Evolutionary conservation across 331 rosid genomes (phyloP).

Genomic region (Dryas integrifolia): DNA sequence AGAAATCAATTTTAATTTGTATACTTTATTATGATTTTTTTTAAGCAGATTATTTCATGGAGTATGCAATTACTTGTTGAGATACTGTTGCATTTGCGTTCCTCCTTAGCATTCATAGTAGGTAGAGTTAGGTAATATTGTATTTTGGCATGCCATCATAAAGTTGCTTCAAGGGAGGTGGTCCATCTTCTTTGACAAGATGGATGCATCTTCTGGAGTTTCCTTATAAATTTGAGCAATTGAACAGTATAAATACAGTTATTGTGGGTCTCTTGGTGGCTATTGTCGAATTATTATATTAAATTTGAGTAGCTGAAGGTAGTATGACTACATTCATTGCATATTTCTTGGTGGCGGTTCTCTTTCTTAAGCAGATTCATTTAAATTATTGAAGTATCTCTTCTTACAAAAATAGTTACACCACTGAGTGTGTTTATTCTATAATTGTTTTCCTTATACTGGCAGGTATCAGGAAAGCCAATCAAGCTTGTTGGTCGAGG

Average conservation of each 20-base stretch:
- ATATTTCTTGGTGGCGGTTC: neutral
- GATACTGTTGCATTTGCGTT: neutral
- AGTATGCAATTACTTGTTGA: neutral
- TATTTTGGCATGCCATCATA: conserved; percentile 13
- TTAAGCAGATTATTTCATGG: neutral
- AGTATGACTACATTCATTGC: neutral
- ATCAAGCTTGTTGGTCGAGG: conserved; percentile 97
- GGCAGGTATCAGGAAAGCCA: conserved; percentile 96
- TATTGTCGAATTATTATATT: neutral
- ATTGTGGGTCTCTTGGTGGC: neutral
- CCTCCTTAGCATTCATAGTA: conserved; percentile 11
- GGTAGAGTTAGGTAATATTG: neutral
- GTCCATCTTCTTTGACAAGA: conserved; percentile 2
- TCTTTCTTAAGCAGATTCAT: neutral
- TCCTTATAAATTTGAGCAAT: neutral
- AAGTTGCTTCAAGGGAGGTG: neutral
- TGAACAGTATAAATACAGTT: neutral
- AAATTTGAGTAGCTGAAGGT: neutral
- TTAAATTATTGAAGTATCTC: neutral
- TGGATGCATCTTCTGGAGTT: neutral
- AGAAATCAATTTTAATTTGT: neutral
- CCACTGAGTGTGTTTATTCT: neutral
- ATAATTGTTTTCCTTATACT: conserved; percentile 14
- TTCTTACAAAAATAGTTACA: neutral
- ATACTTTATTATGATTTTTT: neutral